Conservation (phyloP, 768 basidiomycete species). For the Daedalea quercina region DNA sequence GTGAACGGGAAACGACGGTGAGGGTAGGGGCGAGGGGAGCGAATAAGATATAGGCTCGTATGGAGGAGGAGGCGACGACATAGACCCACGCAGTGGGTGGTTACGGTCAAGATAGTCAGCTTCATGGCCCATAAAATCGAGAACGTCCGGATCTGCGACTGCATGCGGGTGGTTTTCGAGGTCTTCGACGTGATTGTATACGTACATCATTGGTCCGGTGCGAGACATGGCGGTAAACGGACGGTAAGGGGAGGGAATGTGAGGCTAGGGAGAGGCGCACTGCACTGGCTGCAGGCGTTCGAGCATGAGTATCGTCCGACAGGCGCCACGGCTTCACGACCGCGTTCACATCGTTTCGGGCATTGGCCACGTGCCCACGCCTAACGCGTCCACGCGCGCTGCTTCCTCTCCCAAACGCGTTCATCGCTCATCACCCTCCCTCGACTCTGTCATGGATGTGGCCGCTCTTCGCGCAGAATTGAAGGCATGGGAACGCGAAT, state of each 20-base stretch:
- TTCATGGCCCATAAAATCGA: slow-evolving; percentile 1
- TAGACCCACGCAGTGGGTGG: neutral
- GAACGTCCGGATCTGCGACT: neutral
- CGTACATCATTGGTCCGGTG: neutral
- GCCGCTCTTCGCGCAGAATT: slow-evolving; percentile 57
- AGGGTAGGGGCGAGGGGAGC: neutral
- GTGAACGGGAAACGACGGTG: slow-evolving; percentile 2
- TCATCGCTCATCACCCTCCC: slow-evolving; percentile 8
- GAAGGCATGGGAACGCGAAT: slow-evolving; percentile 72
- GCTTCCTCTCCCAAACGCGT: slow-evolving; percentile 6
- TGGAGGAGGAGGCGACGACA: slow-evolving; percentile 3
- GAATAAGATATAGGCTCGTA: slow-evolving; percentile 7
- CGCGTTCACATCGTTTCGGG: neutral
- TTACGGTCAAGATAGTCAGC: neutral
- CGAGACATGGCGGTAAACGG: neutral
- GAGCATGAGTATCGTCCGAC: slow-evolving; percentile 2
- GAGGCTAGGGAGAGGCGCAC: neutral
- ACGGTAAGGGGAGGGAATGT: neutral
- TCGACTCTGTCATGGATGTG: slow-evolving; percentile 30
- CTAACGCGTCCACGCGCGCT: slow-evolving; percentile 14
- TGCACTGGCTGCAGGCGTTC: neutral
- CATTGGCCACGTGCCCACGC: slow-evolving; percentile 2
- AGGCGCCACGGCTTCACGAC: slow-evolving; percentile 3
- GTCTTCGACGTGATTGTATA: neutral
- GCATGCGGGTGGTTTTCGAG: neutral